A percentile compares a stretch with the other conserved stretches of the same genome.
Evolutionary conservation across 305 asterid species (phyloP).

Genomic region (Fraxinus greggii): DNA sequence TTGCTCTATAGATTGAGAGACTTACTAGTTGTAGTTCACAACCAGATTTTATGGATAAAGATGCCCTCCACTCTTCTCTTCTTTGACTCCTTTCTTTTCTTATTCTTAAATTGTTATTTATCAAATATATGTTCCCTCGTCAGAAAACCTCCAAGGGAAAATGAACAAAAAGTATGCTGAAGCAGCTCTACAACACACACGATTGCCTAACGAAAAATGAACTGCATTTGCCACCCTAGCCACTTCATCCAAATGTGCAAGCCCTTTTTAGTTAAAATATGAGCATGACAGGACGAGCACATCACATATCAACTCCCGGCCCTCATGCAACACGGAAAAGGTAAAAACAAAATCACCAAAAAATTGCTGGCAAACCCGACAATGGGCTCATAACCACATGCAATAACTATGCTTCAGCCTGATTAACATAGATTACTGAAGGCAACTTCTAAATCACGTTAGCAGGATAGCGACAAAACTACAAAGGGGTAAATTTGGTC

Average conservation of each 20-base stretch:
- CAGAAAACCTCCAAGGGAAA: not conserved
- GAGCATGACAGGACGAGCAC: not conserved
- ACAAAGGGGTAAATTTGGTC: constrained; percentile 26
- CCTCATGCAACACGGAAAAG: not conserved
- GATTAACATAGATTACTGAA: not conserved
- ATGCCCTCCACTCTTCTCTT: not conserved
- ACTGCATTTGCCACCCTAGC: not conserved
- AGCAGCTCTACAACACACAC: not conserved
- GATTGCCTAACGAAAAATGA: not conserved
- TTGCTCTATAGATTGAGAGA: not conserved
- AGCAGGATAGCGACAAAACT: constrained; percentile 5
- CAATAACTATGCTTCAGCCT: not conserved
- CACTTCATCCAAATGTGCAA: not conserved
- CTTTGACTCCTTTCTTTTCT: not conserved
- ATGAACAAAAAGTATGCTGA: not conserved
- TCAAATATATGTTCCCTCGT: not conserved
- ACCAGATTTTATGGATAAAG: not conserved
- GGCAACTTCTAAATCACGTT: not conserved
- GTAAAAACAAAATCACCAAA: not conserved
- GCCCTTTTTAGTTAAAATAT: not conserved
- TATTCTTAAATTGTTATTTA: not conserved
- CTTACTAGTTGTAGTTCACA: not conserved
- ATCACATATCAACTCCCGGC: not conserved
- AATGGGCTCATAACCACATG: not conserved
- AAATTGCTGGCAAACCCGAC: not conserved